Evolutionary conservation across 805 yeast species (phyloP).

Genomic region (Suhomyces sp.): DNA sequence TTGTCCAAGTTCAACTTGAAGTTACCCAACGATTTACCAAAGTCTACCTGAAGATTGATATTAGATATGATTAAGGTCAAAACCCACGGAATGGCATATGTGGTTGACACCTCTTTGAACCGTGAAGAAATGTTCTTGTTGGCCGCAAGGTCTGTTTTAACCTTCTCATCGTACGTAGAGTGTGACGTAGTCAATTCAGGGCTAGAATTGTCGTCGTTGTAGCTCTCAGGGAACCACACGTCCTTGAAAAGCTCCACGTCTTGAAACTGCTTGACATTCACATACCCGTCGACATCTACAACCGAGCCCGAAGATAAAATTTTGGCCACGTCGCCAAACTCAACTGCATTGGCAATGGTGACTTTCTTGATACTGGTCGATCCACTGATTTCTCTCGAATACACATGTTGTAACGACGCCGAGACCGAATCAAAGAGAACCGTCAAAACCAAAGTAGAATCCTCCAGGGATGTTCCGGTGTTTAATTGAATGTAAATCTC

Average conservation of each 20-base stretch:
- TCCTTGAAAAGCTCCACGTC: constrained; percentile 80
- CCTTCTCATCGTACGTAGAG: neutral
- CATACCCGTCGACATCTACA: constrained; percentile 53
- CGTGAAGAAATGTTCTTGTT: constrained; percentile 42
- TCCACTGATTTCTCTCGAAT: constrained; percentile 87
- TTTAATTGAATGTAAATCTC: constrained; percentile 60
- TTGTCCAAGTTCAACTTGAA: constrained; percentile 52
- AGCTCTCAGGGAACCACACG: constrained; percentile 63
- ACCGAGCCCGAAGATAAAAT: constrained; percentile 51
- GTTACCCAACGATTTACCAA: constrained; percentile 82
- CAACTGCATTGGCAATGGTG: constrained; percentile 47
- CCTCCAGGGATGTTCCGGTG: constrained; percentile 42
- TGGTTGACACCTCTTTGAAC: constrained; percentile 56
- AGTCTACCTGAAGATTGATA: constrained; percentile 57
- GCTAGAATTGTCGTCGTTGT: constrained; percentile 6
- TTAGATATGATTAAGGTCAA: constrained; percentile 55
- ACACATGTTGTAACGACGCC: constrained; percentile 82
- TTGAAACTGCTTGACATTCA: constrained; percentile 82
- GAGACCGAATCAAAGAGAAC: constrained; percentile 53
- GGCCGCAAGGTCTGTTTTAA: constrained; percentile 16
- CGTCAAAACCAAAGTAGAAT: constrained; percentile 39
- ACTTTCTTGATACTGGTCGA: constrained; percentile 49
- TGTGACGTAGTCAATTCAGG: constrained; percentile 18
- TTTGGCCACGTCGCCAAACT: constrained; percentile 39
- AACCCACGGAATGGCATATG: constrained; percentile 73